Base-by-base conservation (phyloP, 805 yeast species). In the Schwanniomyces yamadae region DNA sequence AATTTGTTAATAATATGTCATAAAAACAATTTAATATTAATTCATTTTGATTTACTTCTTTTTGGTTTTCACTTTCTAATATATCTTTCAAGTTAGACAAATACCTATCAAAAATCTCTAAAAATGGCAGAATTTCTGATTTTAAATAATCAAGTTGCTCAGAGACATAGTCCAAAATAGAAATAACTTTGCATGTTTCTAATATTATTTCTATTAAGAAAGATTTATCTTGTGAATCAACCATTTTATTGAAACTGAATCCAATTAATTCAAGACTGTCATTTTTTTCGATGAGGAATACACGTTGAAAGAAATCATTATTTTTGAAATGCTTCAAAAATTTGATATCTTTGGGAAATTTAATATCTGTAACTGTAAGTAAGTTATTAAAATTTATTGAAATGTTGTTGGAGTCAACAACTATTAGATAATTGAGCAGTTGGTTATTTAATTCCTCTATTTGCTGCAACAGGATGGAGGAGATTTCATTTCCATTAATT, bases 1-100 rank as follows among this genome's bases (percentile, higher is more conserved):
- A 61, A 2, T 84, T 83, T 0, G 84, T 76, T 3, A 79, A 49
- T 2, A 79, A 53, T 15, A 76, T 46, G 33, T 74, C 75, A 37
- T 69, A 69, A 6, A 79, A 50, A 23, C 50, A 46, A 7, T 42
- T 33, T 11, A 42, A 33, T 13, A 61, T 45, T 10, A 46, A 34
- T 1, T 22, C 31, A 11, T 13, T 28, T 17, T 39, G 40, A 33
- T 67, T 63, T 2, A 61, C 49, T 8, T 73, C 49, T 15, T 44
- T 50, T 45, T 61, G 55, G 8, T 31, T 36, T 6, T 33, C 41
- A 8, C 36, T 50, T 8, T 40, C 44, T 1, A 63, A 24, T 7
- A 57, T 44, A 32, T 63, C 69, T 28, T 48, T 51, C 31, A 57
- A 52, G 31, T 66, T 67, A 7, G 58, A 41, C 19, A 67, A 39